Base-by-base conservation (phyloP, 2,329 filamentous ascomycete species). In the Paracoccidioides brasiliensis region DNA sequence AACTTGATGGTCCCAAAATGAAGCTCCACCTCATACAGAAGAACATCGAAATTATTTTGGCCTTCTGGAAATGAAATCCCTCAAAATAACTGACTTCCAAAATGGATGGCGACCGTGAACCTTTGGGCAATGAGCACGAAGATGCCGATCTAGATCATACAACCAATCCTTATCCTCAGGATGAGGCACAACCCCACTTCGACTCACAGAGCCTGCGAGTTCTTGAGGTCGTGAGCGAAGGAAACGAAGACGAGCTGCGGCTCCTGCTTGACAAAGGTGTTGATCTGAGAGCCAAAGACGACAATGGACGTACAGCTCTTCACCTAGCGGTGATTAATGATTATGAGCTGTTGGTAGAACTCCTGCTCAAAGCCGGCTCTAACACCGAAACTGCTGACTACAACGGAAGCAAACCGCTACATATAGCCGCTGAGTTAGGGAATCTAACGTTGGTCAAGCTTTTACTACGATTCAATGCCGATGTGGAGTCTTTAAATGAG, bases 221-320 rank as follows among this genome's bases (percentile, higher is more conserved):
- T 35, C 42, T 54, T 46, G 28, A 45, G 28, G 52, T 35, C 5
- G 52, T 48, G 35, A 28, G 33, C 10, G 38, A 40, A 32, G 35
- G 45, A 12, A 22, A 54, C 10, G 42, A 40, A n/a, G 37, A 46
- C 28, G 52, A 45, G 28, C 10, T 54, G 41, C 35, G 33, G 33
- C 22, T 12, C 38, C 33, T 54, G 4, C 43, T 54, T 4, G 42
- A 41, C 15, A 40, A 54, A 7, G 43, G 42, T 4, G 52, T 40
- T 48, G 37, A 54, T 28, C 10, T 54, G 52, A 15, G 43, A 22
- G 43, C 45, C n/a, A 28, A 15, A 38, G 32, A 54, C 38, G 4
- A 14, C n/a, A 8, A 54, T n/a, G 52, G 52, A 15, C 28, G 40
- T 28, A 54, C 52, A n/a, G 52, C 52, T n/a, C 45, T 54, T 38